These are phyloP conservation scores for Fusarium euwallaceae DNA, from an alignment of 2,329 filamentous ascomycete species.

Conservation along the genomic window DNA sequence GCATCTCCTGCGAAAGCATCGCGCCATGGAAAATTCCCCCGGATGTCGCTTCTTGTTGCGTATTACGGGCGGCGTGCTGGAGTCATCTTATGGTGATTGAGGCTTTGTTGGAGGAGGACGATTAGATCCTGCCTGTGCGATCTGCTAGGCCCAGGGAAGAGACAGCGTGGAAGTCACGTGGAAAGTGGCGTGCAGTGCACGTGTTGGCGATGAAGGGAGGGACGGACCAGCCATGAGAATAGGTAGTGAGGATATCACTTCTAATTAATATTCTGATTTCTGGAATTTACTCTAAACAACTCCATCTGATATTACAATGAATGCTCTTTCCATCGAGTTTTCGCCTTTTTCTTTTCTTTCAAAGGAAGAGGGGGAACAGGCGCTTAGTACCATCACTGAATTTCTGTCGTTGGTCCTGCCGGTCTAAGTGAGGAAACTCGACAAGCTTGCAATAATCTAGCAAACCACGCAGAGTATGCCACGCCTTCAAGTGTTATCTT, in stretches of 20 bases:
- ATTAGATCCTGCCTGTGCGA: slow-evolving; percentile 42
- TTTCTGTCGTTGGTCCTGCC: not conserved
- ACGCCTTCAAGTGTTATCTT: not conserved
- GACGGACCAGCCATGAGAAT: not conserved
- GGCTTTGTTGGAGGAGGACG: slow-evolving; percentile 40
- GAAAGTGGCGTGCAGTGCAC: slow-evolving; percentile 1
- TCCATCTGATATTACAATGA: not conserved
- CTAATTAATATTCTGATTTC: no score
- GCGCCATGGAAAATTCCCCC: slow-evolving; percentile 4
- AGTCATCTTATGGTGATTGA: slow-evolving; percentile 33
- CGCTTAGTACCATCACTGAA: no score
- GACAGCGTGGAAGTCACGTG: slow-evolving; percentile 38
- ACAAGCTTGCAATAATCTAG: not conserved
- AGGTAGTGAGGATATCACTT: not conserved
- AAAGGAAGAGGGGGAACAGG: not conserved
- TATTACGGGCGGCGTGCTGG: slow-evolving; percentile 17
- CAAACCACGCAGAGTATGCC: not conserved
- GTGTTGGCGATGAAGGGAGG: slow-evolving; percentile 6
- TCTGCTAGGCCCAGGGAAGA: slow-evolving; percentile 21
- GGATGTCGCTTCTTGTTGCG: slow-evolving; percentile 14
- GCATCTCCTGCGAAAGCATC: not conserved
- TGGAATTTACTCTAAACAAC: not conserved
- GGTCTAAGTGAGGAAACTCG: not conserved
- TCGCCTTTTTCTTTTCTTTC: not conserved
- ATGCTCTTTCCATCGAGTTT: not conserved